Conservation (phyloP, 164 flowering plant genomes). For the Liriodendron chinense region DNA sequence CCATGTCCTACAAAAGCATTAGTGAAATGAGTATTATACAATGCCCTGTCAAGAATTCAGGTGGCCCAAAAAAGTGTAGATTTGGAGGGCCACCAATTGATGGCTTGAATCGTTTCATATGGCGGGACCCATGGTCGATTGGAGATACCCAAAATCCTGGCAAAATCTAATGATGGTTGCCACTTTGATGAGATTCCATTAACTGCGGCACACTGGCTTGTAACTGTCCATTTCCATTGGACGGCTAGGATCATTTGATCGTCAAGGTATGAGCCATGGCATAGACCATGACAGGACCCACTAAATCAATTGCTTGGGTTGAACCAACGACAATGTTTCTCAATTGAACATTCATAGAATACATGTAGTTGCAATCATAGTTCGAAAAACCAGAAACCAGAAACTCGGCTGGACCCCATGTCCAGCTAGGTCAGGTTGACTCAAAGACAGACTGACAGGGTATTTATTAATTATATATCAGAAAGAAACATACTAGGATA, state of each 20-base stretch:
- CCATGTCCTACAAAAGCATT: slow-evolving; percentile 66
- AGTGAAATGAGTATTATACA: background rate
- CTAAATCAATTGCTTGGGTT: background rate
- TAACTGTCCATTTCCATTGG: background rate
- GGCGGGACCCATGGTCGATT: background rate
- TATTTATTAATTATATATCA: too few species aligned
- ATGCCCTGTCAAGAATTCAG: background rate
- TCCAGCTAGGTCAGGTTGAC: too few species aligned
- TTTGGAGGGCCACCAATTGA: too few species aligned
- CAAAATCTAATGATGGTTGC: background rate
- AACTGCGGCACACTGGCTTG: background rate
- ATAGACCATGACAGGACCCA: background rate
- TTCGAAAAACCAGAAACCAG: too few species aligned
- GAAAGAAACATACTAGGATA: too few species aligned
- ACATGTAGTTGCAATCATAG: too few species aligned
- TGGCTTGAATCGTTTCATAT: background rate
- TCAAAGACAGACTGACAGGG: too few species aligned
- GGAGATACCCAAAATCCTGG: background rate
- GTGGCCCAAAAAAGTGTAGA: background rate
- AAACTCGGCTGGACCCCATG: too few species aligned
- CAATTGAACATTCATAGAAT: background rate
- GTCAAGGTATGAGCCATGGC: background rate
- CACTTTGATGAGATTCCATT: too few species aligned
- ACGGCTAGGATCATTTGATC: background rate
- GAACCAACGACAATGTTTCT: background rate